Evolutionary conservation across 202 grass and related monocot species (phyloP), one percentile per base, ranked within the genome.

Genomic region (Schoenoplectus triqueter): DNA sequence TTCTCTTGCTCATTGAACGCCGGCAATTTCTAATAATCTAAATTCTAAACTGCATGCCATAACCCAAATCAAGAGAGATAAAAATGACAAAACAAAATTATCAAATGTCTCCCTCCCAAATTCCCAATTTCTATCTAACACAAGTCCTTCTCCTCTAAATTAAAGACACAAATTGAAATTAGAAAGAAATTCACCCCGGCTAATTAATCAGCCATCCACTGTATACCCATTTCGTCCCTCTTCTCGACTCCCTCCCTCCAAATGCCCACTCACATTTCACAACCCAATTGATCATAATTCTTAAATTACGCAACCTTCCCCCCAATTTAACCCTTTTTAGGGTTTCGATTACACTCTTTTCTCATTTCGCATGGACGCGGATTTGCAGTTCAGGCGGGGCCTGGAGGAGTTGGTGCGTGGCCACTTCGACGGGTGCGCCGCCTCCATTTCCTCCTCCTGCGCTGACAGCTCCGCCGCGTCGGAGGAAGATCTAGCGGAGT

Each of bases 321-420:
- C 62, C 0, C 21, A 13, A 62, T 51, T 76, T 80, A 64, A 64
- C 60, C n/a, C 50, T 85, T 76, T 17, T 14, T 84, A 77, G 82
- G 86, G 74, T 79, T 87, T 86, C 60, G 64, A 22, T 39, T 71
- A n/a, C 48, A 39, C 82, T 52, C 90, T 88, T 31, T 31, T 31
- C 31, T 31, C 31, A 31, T 88, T 88, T 84, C 89, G 87, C 68
- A 91, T 89, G 87, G 93, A 91, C 76, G 89, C 90, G 73, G 93
- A 90, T 82, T 78, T 92, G 60, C 88, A 95, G 78, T 95, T 99
- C 96, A 88, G 93, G 80, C 89, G 91, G 11, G 95, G 92, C 80
- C 85, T 99, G 65, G 93, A 99, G 91, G 93, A 99, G 91, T 88
- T 99, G 83, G 96, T 99, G 82, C 92, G 91, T 64, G 93, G 92